Percentiles rank a stretch among this genome's conserved stretches.
Evolutionary conservation across 1,284 basidiomycete species (phyloP).

Genomic region (Prillingera fragicola): DNA sequence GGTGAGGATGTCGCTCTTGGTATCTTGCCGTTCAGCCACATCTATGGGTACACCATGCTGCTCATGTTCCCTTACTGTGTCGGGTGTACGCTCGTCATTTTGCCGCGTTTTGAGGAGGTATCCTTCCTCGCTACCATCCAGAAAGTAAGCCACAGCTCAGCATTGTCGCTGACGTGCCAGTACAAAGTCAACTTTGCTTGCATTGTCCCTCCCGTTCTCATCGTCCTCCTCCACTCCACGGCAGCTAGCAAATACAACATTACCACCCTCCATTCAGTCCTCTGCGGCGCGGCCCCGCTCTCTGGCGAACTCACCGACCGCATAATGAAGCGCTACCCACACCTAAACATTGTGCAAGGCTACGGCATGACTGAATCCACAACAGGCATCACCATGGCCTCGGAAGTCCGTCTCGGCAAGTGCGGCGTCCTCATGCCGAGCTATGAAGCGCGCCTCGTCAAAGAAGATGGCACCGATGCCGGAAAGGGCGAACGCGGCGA

Average conservation of each 20-base stretch:
- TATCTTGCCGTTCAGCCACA: not conserved
- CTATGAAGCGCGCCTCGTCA: constrained; percentile 67
- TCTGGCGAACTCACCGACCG: constrained; percentile 46
- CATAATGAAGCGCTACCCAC: constrained; percentile 21
- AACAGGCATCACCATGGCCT: constrained; percentile 30
- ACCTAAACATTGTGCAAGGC: constrained; percentile 36
- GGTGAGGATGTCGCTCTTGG: constrained; percentile 12
- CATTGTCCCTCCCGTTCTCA: constrained; percentile 78
- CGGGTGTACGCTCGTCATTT: constrained; percentile 47
- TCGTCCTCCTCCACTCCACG: constrained; percentile 51
- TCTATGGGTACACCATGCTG: too few species aligned
- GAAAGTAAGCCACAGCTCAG: constrained; percentile 46
- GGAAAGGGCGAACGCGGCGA: constrained; percentile 64
- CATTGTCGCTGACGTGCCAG: constrained; percentile 44
- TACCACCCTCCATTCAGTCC: constrained; percentile 57
- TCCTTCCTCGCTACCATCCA: constrained; percentile 64
- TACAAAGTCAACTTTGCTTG: constrained; percentile 61
- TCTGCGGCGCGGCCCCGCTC: constrained; percentile 78
- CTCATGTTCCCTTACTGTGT: not conserved
- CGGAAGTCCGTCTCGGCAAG: constrained; percentile 53
- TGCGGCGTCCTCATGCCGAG: constrained; percentile 71
- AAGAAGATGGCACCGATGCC: constrained; percentile 37
- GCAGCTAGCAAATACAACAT: constrained; percentile 66
- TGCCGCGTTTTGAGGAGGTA: constrained; percentile 57
- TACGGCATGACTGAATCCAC: constrained; percentile 52